phyloP scores from a whole-genome alignment of 305 asterid species.

The Fraxinus floribunda region DNA sequence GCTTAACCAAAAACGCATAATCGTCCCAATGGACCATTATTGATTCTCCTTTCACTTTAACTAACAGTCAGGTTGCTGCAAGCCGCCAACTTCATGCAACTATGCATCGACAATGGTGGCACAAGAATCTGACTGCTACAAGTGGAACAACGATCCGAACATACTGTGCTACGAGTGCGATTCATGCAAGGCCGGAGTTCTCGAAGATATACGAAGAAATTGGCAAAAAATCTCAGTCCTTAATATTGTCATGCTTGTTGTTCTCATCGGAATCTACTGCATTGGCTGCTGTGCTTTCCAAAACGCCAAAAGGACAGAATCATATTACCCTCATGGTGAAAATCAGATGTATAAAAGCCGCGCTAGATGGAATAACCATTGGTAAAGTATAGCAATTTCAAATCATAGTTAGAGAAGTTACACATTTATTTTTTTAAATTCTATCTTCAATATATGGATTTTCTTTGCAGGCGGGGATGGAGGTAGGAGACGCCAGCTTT shows the following conservation, averaged over 20 bases:
- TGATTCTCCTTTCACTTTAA: background rate
- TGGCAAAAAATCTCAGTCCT: conserved; percentile 92
- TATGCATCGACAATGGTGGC: conserved; percentile 48
- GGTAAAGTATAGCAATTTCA: conserved; percentile 39
- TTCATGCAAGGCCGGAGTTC: conserved; percentile 94
- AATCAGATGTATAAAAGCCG: conserved; percentile 77
- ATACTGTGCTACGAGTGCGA: conserved; percentile 86
- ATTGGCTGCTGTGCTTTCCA: conserved; percentile 93
- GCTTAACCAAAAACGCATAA: background rate
- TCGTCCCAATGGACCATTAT: background rate
- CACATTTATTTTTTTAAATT: background rate
- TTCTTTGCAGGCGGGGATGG: conserved; percentile 83
- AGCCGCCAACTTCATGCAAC: conserved; percentile 91
- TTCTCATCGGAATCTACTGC: conserved; percentile 80
- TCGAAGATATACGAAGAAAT: conserved; percentile 70
- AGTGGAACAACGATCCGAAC: conserved; percentile 77
- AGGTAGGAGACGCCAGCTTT: conserved; percentile 74
- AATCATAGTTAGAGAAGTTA: background rate
- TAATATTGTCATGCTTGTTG: conserved; percentile 68
- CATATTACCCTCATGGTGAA: conserved; percentile 60
- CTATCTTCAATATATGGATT: background rate
- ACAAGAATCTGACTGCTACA: conserved; percentile 79
- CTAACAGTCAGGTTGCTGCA: conserved; percentile 90
- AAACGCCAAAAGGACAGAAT: conserved; percentile 60
- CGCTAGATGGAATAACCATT: conserved; percentile 82